Conservation (phyloP, 208 protist species). For the Angomonas ambiguus region DNA sequence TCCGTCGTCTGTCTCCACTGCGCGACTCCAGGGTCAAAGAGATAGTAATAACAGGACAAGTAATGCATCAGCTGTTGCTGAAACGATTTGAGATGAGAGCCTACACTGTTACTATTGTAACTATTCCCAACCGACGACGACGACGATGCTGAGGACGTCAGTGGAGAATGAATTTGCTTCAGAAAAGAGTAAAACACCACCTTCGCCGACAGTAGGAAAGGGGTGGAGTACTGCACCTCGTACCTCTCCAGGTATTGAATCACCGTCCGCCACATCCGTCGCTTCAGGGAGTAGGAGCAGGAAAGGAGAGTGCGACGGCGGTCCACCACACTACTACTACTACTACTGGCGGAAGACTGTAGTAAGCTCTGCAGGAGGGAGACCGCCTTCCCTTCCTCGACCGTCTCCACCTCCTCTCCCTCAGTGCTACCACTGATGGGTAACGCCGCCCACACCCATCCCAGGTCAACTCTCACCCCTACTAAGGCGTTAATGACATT, state of each 20-base stretch:
- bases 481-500: slow-evolving; percentile 73
- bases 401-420: no score
- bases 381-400: slow-evolving; percentile 20
- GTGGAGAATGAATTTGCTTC: slow-evolving; percentile 2
- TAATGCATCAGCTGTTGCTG: neutral
- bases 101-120: neutral
- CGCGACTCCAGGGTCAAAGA: neutral
- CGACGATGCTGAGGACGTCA: no score
- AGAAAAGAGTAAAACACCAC: slow-evolving; percentile 4
- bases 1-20: neutral
- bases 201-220: neutral
- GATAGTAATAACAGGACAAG: neutral
- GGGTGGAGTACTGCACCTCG: neutral
- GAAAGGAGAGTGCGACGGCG: no score
- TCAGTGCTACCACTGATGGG: slow-evolving; percentile 27
- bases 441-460: slow-evolving; percentile 36
- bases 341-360: no score
- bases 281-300: no score
- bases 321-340: no score
- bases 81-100: neutral
- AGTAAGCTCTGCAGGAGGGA: slow-evolving; percentile 28
- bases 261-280: no score
- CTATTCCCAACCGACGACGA: neutral
- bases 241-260: neutral
- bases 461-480: slow-evolving; percentile 45